Percentiles rank a stretch among this genome's conserved stretches.
Conservation (phyloP, 495 filamentous ascomycete species). For the Cryomyces minteri region DNA sequence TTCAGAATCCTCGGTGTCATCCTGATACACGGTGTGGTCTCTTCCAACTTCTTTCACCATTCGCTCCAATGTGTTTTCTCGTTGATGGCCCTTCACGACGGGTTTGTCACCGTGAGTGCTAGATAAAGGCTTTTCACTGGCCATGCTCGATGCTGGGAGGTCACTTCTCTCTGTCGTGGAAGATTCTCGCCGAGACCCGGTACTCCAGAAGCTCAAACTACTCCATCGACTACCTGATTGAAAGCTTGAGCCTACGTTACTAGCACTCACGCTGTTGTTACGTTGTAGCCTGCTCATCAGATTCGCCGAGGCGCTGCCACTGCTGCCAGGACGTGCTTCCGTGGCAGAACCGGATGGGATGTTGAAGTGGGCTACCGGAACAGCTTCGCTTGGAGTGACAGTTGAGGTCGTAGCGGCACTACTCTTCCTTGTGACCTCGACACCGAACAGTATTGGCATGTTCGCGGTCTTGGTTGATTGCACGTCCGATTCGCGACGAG, state of each 20-base stretch:
- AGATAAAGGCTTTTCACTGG: too few relatives aligned
- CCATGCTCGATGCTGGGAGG: not conserved
- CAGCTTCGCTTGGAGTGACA: slow-evolving; percentile 46
- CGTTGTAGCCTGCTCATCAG: slow-evolving; percentile 56
- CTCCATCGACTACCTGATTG: slow-evolving; percentile 56
- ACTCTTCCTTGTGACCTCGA: slow-evolving; percentile 32
- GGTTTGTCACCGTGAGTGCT: too few relatives aligned
- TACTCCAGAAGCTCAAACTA: slow-evolving; percentile 71
- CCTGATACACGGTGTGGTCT: too few relatives aligned
- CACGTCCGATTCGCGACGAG: slow-evolving; percentile 21
- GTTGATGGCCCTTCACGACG: too few relatives aligned
- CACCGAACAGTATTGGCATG: too few relatives aligned
- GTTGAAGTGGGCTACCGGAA: slow-evolving; percentile 53
- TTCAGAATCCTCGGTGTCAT: too few relatives aligned
- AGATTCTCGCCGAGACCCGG: slow-evolving; percentile 35
- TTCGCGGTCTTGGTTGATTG: slow-evolving; percentile 40
- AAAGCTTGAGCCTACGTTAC: slow-evolving; percentile 40
- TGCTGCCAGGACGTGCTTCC: slow-evolving; percentile 37
- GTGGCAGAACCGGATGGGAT: slow-evolving; percentile 26
- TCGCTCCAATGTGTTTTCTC: too few relatives aligned
- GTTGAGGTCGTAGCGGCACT: slow-evolving; percentile 56
- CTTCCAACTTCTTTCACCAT: too few relatives aligned
- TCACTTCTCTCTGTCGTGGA: slow-evolving; percentile 33
- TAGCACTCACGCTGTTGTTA: slow-evolving; percentile 29
- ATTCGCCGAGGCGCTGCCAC: slow-evolving; percentile 68